Evolutionary conservation across 768 basidiomycete species (phyloP).

Genomic region (Mycena belliarum): DNA sequence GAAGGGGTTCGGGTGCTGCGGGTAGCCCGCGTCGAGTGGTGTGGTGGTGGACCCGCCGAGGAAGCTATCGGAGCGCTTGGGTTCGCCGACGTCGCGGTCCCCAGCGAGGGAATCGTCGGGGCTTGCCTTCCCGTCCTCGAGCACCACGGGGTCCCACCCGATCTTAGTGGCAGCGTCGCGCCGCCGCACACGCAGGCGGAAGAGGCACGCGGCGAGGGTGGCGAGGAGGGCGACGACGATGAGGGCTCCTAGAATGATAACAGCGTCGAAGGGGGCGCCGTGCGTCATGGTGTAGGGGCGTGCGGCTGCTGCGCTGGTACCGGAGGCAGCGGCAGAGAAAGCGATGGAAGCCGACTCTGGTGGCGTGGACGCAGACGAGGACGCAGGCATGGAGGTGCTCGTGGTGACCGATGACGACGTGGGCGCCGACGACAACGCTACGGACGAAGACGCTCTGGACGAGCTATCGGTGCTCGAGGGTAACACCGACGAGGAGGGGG

Average conservation of each 20-base stretch:
- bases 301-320: neutral
- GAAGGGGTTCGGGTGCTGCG: slow-evolving; percentile 10
- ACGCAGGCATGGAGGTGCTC: neutral
- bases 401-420: neutral
- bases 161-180: slow-evolving; percentile 38
- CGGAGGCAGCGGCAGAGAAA: neutral
- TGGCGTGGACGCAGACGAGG: neutral
- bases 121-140: slow-evolving; percentile 28
- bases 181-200: slow-evolving; percentile 42
- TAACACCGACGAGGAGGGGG: neutral
- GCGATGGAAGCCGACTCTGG: neutral
- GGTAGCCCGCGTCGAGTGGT: slow-evolving; percentile 22
- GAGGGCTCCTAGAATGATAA: slow-evolving; percentile 49
- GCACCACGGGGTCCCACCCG: slow-evolving; percentile 24
- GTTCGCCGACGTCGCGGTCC: slow-evolving; percentile 46
- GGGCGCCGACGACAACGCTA: neutral
- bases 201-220: slow-evolving; percentile 50
- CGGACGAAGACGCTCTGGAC: neutral
- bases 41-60: slow-evolving; percentile 22
- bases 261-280: slow-evolving; percentile 48
- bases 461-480: neutral
- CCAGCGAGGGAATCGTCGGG: slow-evolving; percentile 27
- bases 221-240: slow-evolving; percentile 45
- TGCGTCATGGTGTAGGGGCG: slow-evolving; percentile 19
- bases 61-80: slow-evolving; percentile 34